These are phyloP conservation scores for Yamadazyma triangularis DNA, from an alignment of 1,139 yeast genomes.

Conservation along the genomic window DNA sequence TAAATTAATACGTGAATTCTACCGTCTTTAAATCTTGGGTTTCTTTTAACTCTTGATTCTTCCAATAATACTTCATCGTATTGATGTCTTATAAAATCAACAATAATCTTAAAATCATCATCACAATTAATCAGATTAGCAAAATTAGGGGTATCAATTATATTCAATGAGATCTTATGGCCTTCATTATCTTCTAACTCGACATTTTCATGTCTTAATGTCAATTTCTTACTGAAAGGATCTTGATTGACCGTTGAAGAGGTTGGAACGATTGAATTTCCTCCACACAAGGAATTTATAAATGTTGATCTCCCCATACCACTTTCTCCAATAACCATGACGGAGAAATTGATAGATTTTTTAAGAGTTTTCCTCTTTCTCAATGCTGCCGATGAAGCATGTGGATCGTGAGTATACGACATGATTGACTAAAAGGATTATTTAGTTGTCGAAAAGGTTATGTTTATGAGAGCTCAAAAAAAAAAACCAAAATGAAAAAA, in stretches of 20 bases:
- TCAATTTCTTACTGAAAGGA: conserved; percentile 38
- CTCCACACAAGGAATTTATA: conserved; percentile 75
- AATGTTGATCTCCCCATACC: conserved; percentile 63
- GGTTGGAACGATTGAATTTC: conserved; percentile 52
- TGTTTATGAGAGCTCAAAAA: too few species aligned
- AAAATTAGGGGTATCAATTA: conserved; percentile 69
- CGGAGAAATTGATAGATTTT: conserved; percentile 49
- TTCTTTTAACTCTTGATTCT: conserved; percentile 44
- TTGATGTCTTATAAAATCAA: conserved; percentile 47
- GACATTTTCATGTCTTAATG: conserved; percentile 46
- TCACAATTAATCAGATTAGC: conserved; percentile 60
- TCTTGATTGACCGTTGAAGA: conserved; percentile 39
- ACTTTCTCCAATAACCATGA: conserved; percentile 57
- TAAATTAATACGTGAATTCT: conserved; percentile 44
- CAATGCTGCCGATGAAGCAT: conserved; percentile 32
- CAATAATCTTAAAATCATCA: conserved; percentile 41
- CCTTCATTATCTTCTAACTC: conserved; percentile 51
- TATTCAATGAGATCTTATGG: conserved; percentile 43
- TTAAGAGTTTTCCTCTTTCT: conserved; percentile 56
- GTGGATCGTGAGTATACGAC: conserved; percentile 13
- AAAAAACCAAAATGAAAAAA: too few species aligned
- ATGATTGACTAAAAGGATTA: conserved; percentile 3
- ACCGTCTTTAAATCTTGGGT: conserved; percentile 45
- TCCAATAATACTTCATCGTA: conserved; percentile 48
- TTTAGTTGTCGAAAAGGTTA: neutral